phyloP scores from a whole-genome alignment of 2,329 filamentous ascomycete genomes.

The Alternaria postmessia region DNA sequence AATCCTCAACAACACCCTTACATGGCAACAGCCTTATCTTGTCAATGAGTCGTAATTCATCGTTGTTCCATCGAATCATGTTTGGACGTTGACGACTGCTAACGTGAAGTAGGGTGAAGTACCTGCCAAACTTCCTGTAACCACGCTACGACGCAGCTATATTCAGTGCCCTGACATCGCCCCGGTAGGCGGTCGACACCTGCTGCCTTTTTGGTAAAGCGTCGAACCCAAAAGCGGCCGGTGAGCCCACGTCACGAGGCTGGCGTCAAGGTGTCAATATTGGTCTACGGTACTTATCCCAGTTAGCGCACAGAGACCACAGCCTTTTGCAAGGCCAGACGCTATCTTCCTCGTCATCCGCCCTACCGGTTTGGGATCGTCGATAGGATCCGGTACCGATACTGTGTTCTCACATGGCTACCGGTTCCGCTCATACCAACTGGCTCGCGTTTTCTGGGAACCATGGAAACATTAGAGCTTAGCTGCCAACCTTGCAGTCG shows the following conservation, averaged over 20 bases:
- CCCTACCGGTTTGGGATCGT: conserved; percentile 9
- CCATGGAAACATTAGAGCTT: conserved; percentile 4
- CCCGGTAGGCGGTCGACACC: neutral
- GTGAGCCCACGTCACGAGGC: conserved; percentile 6
- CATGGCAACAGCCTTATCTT: conserved; percentile 2
- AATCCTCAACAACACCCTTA: conserved; percentile 13
- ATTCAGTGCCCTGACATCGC: neutral
- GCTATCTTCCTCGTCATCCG: conserved; percentile 9
- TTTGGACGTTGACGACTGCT: neutral
- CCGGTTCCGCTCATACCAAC: conserved; percentile 7
- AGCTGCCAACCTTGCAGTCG: neutral
- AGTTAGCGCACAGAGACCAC: conserved; percentile 6
- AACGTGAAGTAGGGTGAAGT: neutral
- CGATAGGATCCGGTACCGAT: neutral
- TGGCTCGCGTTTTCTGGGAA: neutral
- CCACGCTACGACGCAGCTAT: conserved; percentile 1
- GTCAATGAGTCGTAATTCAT: neutral
- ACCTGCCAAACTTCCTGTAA: neutral
- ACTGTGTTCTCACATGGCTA: conserved; percentile 10
- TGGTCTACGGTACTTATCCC: conserved; percentile 1
- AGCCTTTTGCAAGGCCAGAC: neutral
- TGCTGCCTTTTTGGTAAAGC: neutral
- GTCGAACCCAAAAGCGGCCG: conserved; percentile 5
- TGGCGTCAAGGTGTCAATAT: conserved; percentile 11
- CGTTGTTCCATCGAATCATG: neutral